These are phyloP conservation scores for Ophiocordyceps sinensis DNA, from an alignment of 2,329 filamentous ascomycete genomes.

Conservation along the genomic window DNA sequence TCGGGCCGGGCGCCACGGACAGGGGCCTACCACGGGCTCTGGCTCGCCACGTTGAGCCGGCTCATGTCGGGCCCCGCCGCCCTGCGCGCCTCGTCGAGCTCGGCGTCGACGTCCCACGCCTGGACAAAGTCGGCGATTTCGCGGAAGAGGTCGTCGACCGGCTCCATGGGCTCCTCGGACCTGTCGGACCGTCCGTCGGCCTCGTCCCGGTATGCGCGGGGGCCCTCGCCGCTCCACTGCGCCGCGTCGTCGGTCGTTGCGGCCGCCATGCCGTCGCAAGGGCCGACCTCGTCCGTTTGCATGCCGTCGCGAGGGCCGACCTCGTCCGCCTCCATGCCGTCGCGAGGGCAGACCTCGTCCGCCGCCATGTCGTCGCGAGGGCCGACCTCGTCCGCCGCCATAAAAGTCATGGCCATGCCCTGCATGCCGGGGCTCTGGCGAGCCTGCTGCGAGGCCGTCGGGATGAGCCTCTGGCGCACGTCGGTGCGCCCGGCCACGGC, in stretches of 20 bases:
- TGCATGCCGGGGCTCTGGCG: conserved; percentile 9
- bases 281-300: no score
- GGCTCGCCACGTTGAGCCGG: conserved; percentile 3
- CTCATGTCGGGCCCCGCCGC: conserved; percentile 3
- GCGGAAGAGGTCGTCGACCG: conserved; percentile 20
- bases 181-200: background rate
- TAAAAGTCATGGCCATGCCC: conserved; percentile 12
- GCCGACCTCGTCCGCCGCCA: conserved; percentile 9
- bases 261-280: background rate
- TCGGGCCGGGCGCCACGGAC: no score
- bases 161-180: conserved; percentile 7
- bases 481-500: conserved; percentile 23
- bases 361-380: background rate
- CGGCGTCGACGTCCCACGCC: conserved; percentile 19
- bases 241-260: background rate
- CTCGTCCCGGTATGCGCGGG: background rate
- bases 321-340: conserved; percentile 11
- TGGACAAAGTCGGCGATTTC: conserved; percentile 21
- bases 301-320: background rate
- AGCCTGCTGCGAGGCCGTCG: conserved; percentile 24
- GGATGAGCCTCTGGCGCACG: conserved; percentile 20
- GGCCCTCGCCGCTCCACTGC: background rate
- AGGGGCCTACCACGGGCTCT: conserved; percentile 12
- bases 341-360: conserved; percentile 5
- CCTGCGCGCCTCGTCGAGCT: conserved; percentile 18